Base-by-base conservation (phyloP, 2,329 filamentous ascomycete species). In the Bipolaris bicolor region DNA sequence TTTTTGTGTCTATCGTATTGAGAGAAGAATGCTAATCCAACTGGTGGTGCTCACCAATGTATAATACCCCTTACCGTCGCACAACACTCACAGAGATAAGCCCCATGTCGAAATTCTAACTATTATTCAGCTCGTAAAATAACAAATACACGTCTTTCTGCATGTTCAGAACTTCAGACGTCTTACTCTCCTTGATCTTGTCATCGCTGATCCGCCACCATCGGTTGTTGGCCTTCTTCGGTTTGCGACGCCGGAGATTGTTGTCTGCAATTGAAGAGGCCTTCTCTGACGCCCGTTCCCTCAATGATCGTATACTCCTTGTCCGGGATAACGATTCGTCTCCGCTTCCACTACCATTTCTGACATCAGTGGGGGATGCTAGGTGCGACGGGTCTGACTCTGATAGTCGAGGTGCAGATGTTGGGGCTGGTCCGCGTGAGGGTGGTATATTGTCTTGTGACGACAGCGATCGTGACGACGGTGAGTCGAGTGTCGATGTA, bases 151-250 rank as follows among this genome's bases (percentile, higher is more conserved):
- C 94, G 77, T 99, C 95, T 69, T 89, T 89, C 78, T 97, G 92
- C 92, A 97, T 97, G 7, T 88, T 87, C 56, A 99, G 77, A 6
- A 99, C 92, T 66, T 99, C 95, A 52, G 84, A 86, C 5, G 93
- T 98, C 81, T 93, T 97, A 65, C 92, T 90, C 77, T 98, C 94
- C 73, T 94, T 95, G 69, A 98, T 87, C 77, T 96, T 97, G 65
- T 99, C 95, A 74, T 99, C 95, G 64, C 93, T 97, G 64, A 99
- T 96, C 34, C 95, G 87, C 95, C 95, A 99, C 95, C 95, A 99
- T 39, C 90, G 87, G 70, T 96, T 89, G 43, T 83, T 84, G 11
- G 80, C 77, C 70, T 86, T 87, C 65, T 83, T 85, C 13, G 67
- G 58, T 58, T 84, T 86, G 65, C 85, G 87, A 62, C 81, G 85